phyloP scores from a whole-genome alignment of 441 rosid species.

The Syzygium malaccense region DNA sequence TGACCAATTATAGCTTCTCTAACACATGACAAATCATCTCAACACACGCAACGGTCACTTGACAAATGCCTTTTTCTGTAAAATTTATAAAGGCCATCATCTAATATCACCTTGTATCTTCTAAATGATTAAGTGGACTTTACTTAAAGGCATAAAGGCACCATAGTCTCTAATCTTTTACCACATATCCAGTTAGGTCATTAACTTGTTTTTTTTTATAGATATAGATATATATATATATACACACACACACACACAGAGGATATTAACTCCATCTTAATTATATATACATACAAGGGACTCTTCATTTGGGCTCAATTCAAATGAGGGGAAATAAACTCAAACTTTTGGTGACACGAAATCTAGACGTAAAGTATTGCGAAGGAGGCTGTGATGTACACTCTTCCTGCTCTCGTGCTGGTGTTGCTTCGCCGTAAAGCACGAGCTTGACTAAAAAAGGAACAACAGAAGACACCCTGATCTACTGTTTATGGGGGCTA shows the following conservation, averaged over 20 bases:
- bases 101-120: neutral
- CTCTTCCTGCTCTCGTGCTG: neutral
- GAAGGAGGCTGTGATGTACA: neutral
- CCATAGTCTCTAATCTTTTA: neutral
- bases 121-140: neutral
- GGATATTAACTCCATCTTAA: neutral
- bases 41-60: neutral
- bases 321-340: neutral
- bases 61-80: neutral
- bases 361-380: neutral
- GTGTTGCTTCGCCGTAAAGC: neutral
- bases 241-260: rapidly evolving
- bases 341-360: neutral
- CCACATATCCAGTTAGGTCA: neutral
- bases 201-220: neutral
- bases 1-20: neutral
- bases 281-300: neutral
- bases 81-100: neutral
- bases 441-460: neutral
- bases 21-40: neutral
- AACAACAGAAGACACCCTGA: neutral
- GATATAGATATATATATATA: too few relatives aligned
- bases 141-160: neutral
- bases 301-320: neutral
- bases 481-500: neutral